Percentiles rank a stretch among this genome's conserved stretches.
Evolutionary conservation across 2,329 filamentous ascomycete genomes (phyloP).

Genomic region (Peltaster fructicola): DNA sequence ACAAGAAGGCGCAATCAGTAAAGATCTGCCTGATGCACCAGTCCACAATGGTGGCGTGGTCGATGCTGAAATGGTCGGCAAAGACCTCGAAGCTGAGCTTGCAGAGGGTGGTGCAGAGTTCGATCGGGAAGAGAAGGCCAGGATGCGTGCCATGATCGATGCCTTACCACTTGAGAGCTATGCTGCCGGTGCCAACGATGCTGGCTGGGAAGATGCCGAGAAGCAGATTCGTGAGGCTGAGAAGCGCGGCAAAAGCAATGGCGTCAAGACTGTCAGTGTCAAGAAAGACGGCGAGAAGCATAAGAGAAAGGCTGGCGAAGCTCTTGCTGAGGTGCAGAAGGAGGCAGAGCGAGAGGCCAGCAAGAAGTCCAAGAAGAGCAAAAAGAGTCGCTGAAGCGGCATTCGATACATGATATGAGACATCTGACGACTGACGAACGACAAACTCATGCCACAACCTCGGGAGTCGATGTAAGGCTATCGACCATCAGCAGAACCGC

Average conservation of each 20-base stretch:
- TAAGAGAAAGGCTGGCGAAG: constrained; percentile 21
- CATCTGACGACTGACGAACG: too few relatives aligned
- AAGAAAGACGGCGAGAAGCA: constrained; percentile 14
- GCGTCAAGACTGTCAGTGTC: constrained; percentile 56
- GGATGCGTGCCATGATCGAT: constrained; percentile 78
- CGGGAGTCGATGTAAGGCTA: too few relatives aligned
- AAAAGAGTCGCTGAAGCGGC: too few relatives aligned
- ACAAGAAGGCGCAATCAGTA: constrained; percentile 48
- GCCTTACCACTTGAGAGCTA: constrained; percentile 75
- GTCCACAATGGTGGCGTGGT: constrained; percentile 56
- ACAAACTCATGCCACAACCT: too few relatives aligned
- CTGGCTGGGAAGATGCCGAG: constrained; percentile 47
- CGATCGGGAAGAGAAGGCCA: constrained; percentile 46
- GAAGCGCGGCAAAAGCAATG: constrained; percentile 27
- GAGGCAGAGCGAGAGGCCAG: constrained; percentile 15
- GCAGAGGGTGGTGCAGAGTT: constrained; percentile 68
- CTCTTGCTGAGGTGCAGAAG: constrained; percentile 18
- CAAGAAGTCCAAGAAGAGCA: constrained; percentile 16
- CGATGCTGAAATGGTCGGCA: constrained; percentile 26
- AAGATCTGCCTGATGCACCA: constrained; percentile 35
- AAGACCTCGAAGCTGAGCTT: constrained; percentile 61
- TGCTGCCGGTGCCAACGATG: constrained; percentile 33
- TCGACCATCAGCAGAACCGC: too few relatives aligned
- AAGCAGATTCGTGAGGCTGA: constrained; percentile 44
- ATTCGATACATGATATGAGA: too few relatives aligned